phyloP scores from a whole-genome alignment of 306 rosid genomes.

The Herpetospermum pedunculosum region DNA sequence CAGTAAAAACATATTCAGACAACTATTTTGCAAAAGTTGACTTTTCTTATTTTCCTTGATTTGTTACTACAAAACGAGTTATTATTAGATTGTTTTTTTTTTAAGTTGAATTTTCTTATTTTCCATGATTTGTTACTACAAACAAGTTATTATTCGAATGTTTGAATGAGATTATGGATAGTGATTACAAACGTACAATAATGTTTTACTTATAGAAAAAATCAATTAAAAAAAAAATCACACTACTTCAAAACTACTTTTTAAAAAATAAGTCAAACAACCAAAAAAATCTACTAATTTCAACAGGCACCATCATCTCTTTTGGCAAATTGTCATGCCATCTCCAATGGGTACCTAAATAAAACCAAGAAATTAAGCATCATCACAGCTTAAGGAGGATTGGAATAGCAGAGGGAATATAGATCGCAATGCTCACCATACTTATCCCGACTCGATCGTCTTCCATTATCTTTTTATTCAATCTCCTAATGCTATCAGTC shows the following conservation, averaged over 20 bases:
- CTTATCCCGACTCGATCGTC: constrained; percentile 75
- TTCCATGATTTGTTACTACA: neutral
- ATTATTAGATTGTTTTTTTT: too few species aligned
- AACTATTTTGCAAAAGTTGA: neutral
- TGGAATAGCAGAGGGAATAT: neutral
- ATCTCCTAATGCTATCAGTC: constrained; percentile 68
- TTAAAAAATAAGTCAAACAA: neutral
- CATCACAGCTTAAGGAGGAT: constrained; percentile 3
- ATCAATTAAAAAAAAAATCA: too few species aligned
- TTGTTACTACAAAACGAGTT: too few species aligned
- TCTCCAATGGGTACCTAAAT: constrained; percentile 89
- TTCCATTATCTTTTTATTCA: constrained; percentile 43
- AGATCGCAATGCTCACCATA: constrained; percentile 40
- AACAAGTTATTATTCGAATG: too few species aligned
- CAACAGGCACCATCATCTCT: constrained; percentile 19
- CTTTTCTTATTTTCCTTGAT: too few species aligned
- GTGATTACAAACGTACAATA: too few species aligned
- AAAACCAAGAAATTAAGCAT: constrained; percentile 10
- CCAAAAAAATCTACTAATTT: neutral
- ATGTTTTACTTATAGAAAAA: too few species aligned
- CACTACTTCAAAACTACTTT: too few species aligned
- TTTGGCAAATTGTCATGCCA: constrained; percentile 86
- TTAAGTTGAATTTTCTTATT: too few species aligned
- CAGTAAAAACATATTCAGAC: too few species aligned
- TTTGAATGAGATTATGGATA: too few species aligned